Conservation (phyloP, 192 early-diverging fungal genomes). For the Irineochytrium annulatum region DNA sequence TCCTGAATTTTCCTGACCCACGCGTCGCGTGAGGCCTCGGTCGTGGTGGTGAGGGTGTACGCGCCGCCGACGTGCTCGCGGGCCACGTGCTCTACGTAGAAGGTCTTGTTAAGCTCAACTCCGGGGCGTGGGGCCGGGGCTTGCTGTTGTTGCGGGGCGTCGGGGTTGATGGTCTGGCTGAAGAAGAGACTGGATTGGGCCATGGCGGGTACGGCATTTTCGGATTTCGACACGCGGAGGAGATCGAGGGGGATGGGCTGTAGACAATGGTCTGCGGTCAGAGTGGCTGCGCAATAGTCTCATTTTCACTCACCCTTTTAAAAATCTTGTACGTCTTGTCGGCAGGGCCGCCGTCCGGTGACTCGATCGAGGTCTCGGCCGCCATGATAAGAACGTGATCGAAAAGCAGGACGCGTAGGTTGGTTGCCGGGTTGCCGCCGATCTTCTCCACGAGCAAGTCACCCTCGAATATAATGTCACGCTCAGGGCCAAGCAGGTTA, state of each 20-base stretch:
- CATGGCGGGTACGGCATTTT: neutral
- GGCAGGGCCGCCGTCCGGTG: neutral
- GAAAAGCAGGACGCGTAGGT: neutral
- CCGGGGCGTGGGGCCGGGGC: neutral
- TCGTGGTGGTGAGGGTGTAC: neutral
- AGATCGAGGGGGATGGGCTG: slow-evolving; percentile 65
- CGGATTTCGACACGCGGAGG: neutral
- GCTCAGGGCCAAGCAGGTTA: no score
- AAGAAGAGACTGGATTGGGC: neutral
- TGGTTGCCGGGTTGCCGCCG: no score
- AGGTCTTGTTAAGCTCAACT: slow-evolving; percentile 4
- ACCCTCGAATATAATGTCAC: no score
- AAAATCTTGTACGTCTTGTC: slow-evolving; percentile 2
- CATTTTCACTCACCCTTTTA: slow-evolving; percentile 25
- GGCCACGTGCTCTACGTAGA: neutral
- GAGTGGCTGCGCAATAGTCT: no score
- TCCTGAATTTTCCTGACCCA: slow-evolving; percentile 18
- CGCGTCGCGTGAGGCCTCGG: neutral
- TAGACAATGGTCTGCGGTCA: no score
- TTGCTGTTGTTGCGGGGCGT: slow-evolving; percentile 16
- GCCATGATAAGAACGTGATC: neutral
- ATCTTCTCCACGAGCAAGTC: no score
- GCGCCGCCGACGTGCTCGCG: neutral
- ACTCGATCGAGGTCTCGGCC: no score
- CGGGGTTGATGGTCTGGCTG: neutral